A percentile compares a stretch with the other conserved stretches of the same genome.
Conservation (phyloP, 2,329 filamentous ascomycete genomes). For the Epichloe bromicola region DNA sequence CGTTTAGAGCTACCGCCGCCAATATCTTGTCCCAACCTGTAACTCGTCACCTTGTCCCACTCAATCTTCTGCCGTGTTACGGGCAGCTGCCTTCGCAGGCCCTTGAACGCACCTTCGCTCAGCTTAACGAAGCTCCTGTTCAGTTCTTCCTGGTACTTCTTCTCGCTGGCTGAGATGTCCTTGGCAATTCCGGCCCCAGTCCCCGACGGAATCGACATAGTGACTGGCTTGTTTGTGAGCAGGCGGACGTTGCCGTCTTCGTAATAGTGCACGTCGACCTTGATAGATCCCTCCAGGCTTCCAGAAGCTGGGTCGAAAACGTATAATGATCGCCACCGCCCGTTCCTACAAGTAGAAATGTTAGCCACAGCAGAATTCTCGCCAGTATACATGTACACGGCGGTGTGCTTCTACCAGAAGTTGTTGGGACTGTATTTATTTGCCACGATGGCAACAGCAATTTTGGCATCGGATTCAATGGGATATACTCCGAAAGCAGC, state of each 20-base stretch:
- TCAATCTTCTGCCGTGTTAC: conserved; percentile 98
- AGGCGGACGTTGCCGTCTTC: conserved; percentile 96
- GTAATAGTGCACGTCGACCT: conserved; percentile 98
- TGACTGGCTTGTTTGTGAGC: conserved; percentile 70
- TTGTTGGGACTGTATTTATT: conserved; percentile 98
- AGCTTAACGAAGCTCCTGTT: conserved; percentile 80
- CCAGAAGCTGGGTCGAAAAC: conserved; percentile 57
- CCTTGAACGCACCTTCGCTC: conserved; percentile 93
- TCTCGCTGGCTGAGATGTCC: conserved; percentile 69
- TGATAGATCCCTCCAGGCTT: conserved; percentile 64
- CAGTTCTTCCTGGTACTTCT: conserved; percentile 90
- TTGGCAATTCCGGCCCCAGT: conserved; percentile 58
- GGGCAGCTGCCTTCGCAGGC: conserved; percentile 78
- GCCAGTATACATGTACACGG: background rate
- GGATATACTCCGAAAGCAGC: conserved; percentile 75
- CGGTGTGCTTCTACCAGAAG: conserved; percentile 58
- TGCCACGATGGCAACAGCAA: conserved; percentile 76
- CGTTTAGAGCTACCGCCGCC: conserved; percentile 50
- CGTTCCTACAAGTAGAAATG: conserved; percentile 51
- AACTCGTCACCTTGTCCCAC: conserved; percentile 96
- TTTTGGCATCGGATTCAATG: conserved; percentile 56
- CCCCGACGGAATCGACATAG: conserved; percentile 44
- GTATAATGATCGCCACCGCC: conserved; percentile 88
- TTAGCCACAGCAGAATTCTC: background rate
- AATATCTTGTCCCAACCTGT: conserved; percentile 72